Base-by-base conservation (phyloP, 495 filamentous ascomycete species). In the Hypoxylon crocopeplum region DNA sequence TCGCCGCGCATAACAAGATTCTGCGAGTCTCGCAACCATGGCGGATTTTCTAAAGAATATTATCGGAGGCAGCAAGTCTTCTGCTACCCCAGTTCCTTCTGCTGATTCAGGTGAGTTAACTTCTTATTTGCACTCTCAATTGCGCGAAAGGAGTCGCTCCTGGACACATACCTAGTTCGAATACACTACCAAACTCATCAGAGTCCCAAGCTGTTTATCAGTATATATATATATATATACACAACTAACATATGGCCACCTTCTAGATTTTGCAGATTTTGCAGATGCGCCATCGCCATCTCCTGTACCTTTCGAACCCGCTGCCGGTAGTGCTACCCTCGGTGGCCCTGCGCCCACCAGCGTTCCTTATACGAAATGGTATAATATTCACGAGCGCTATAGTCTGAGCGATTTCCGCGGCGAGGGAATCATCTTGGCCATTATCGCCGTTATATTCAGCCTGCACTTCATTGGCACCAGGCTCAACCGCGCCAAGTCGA, bases 341-440 rank as follows among this genome's bases (percentile, higher is more conserved):
- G 69, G 74, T 39, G 79, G 76, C 40, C 75, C 79, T 59, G 76
- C 79, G 27, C 74, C 82, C 45, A 81, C 79, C 46, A 64, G 71
- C 27, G 72, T 71, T 20, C 85, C 90, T 10, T 96, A 89, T 72
- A 96, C 94, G 36, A 91, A 90, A 78, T 98, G 94, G 94, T 98
- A 98, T 77, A 90, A 91, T 29, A 79, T 98, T 22, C 94, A 93
- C 83, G 93, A 98, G 82, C 90, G 94, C 61, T 82, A 89, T 61
- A 84, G 82, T 8, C 77, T 87, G 41, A 76, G 74, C 59, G 94
- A 98, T 67, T 98, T 98, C 81, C 83, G 86, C 73, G 81, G 87
- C 68, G 94, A 98, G 77, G 86, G 90, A 37, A 76, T 93, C 72
- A 88, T 98, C 65, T 76, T 94, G 42, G 81, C 83, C 10, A 80